Percentiles rank a stretch among this genome's conserved stretches.
Evolutionary conservation across 78 protist species (phyloP).

Genomic region (Planoprotostelium fungivorum): DNA sequence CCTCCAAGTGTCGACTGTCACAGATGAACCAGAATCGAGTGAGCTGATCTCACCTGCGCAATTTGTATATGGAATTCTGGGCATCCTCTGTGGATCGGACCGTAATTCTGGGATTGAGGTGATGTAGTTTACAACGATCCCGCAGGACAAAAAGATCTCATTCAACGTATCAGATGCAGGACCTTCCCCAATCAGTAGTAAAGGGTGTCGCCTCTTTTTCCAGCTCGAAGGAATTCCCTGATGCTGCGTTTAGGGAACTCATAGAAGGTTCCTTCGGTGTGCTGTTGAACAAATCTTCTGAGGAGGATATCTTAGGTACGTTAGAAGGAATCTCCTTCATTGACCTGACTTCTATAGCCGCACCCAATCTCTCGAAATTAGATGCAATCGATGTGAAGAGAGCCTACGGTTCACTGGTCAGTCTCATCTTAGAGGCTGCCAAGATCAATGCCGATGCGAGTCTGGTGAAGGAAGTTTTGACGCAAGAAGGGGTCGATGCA

Average conservation of each 20-base stretch:
- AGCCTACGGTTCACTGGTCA: not conserved
- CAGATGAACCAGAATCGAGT: not conserved
- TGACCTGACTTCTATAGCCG: not conserved
- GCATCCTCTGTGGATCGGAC: too few relatives aligned
- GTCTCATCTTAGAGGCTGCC: not conserved
- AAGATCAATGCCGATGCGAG: not conserved
- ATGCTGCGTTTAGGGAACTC: not conserved
- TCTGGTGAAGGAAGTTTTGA: not conserved
- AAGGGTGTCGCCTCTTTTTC: not conserved
- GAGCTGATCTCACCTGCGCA: not conserved
- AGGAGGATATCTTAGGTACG: not conserved
- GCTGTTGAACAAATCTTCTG: not conserved
- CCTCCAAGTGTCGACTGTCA: not conserved
- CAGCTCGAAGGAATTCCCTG: not conserved
- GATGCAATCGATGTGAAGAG: not conserved
- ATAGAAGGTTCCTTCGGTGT: not conserved
- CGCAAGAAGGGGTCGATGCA: not conserved
- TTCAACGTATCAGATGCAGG: too few relatives aligned
- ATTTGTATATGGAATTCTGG: not conserved
- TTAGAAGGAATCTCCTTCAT: not conserved
- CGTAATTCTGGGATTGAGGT: too few relatives aligned
- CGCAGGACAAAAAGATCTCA: too few relatives aligned
- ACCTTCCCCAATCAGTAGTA: not conserved
- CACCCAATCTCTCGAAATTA: not conserved
- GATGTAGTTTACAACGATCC: too few relatives aligned